Base-by-base conservation (phyloP, 345 rosid genomes). In the Syzygium grande region DNA sequence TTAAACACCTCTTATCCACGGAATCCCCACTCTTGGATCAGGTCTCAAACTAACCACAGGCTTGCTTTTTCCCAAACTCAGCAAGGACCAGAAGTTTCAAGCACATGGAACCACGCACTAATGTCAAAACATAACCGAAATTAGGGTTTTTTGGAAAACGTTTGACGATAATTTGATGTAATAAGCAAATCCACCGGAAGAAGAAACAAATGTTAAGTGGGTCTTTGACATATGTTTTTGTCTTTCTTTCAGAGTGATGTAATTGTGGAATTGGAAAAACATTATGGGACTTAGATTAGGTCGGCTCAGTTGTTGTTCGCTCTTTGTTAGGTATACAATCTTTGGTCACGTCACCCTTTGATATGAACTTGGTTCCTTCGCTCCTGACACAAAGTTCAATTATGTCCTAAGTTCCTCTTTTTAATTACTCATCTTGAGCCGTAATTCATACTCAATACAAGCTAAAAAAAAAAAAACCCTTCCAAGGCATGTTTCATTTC, bases 341-440 rank as follows among this genome's bases (percentile, higher is more conserved):
- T 94, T 92, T 93, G 92, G 95, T 93, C 92, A 92, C 95, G 94
- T 95, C 98, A 38, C 83, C 49, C 49, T 73, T 38, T 19, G 83
- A 73, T 73, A 73, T 73, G 95, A 90, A 87, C 90, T 55, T 89
- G 93, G 91, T 93, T 68, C 91, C 91, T 93, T 92, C 91, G 89
- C 91, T 92, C 93, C 91, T 91, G 49, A 38, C 83, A 73, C 2
- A 38, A 38, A 73, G 49, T 73, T 73, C 83, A 21, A 38, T 92
- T 84, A 77, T 89, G 59, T 87, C 77, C 86, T 58, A 23, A n/a
- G 73, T 56, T 54, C 16, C 55, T 30, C 21, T 54, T 86, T 52
- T 85, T 59, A 84, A 51, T 84, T 43, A 55, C 49, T 88, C 84
- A 68, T 65, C 90, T 88, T 23, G 77, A 51, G 51, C 58, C 49